Percentiles rank a stretch among this genome's conserved stretches.
phyloP scores from a whole-genome alignment of 805 yeast genomes.

The Suhomyces vadensis region DNA sequence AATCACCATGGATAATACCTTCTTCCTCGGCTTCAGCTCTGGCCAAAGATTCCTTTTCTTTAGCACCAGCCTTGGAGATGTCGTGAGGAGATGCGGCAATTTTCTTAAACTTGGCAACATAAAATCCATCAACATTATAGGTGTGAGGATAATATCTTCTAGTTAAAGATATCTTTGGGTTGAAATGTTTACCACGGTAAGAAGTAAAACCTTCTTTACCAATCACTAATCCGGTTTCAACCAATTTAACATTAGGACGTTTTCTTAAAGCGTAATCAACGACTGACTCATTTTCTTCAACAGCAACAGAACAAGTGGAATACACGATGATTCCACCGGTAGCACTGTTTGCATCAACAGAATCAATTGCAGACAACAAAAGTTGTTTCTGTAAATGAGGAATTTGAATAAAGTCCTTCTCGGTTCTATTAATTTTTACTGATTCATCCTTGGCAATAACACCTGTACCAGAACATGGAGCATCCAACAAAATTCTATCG shows the following conservation, averaged over 20 bases:
- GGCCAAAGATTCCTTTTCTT: conserved; percentile 80
- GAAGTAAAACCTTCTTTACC: conserved; percentile 96
- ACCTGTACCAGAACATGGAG: conserved; percentile 99
- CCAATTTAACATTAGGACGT: conserved; percentile 93
- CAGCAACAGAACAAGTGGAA: conserved; percentile 97
- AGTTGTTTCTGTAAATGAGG: conserved; percentile 97
- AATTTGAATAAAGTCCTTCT: conserved; percentile 92
- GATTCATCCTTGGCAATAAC: conserved; percentile 96
- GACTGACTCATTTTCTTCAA: conserved; percentile 97
- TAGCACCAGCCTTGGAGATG: conserved; percentile 82
- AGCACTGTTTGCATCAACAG: conserved; percentile 88
- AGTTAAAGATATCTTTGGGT: conserved; percentile 72
- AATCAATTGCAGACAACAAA: conserved; percentile 91
- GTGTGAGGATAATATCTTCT: conserved; percentile 98
- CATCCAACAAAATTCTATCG: conserved; percentile 91
- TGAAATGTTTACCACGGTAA: conserved; percentile 89
- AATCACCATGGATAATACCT: conserved; percentile 82
- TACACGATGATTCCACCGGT: conserved; percentile 95
- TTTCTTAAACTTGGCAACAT: conserved; percentile 94
- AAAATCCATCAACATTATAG: conserved; percentile 97
- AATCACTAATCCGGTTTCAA: conserved; percentile 86
- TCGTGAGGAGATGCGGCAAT: conserved; percentile 84
- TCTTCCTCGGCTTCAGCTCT: conserved; percentile 79
- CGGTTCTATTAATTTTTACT: conserved; percentile 90
- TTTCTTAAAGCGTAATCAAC: conserved; percentile 97